Percentiles rank a stretch among this genome's conserved stretches.
These are phyloP conservation scores for Boletales sp. DNA, from an alignment of 768 basidiomycete genomes.

Conservation along the genomic window DNA sequence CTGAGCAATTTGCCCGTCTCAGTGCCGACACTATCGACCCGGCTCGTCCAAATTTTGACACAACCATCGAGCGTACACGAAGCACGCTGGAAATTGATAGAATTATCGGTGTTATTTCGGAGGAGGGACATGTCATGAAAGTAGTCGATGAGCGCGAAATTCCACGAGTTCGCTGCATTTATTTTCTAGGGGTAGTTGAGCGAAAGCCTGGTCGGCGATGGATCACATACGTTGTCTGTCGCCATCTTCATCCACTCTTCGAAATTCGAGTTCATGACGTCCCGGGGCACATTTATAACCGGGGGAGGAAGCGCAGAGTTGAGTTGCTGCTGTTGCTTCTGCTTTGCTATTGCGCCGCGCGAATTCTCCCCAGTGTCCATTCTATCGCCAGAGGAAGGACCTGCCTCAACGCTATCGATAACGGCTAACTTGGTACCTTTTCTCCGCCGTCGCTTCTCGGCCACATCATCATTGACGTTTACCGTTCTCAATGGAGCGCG, in stretches of 20 bases:
- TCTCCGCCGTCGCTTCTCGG: constrained; percentile 79
- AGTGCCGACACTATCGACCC: constrained; percentile 94
- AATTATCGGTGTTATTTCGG: constrained; percentile 88
- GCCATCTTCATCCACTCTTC: constrained; percentile 99
- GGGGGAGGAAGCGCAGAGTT: constrained; percentile 58
- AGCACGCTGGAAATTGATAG: constrained; percentile 99
- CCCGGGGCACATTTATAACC: constrained; percentile 58
- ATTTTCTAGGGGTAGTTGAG: constrained; percentile 74
- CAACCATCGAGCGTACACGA: constrained; percentile 97
- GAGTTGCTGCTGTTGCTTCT: constrained; percentile 57
- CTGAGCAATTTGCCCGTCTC: constrained; percentile 94
- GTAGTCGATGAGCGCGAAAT: constrained; percentile 96
- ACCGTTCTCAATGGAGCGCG: constrained; percentile 40
- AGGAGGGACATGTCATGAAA: constrained; percentile 98
- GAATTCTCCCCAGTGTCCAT: constrained; percentile 38
- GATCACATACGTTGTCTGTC: constrained; percentile 81
- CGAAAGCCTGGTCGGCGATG: not conserved
- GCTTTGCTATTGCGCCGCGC: constrained; percentile 45
- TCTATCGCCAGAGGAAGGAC: constrained; percentile 48
- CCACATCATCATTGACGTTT: constrained; percentile 76
- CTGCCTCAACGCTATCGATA: constrained; percentile 54
- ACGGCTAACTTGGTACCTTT: constrained; percentile 68
- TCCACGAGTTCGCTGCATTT: constrained; percentile 96
- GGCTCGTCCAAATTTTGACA: constrained; percentile 98
- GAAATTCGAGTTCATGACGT: constrained; percentile 89